Evolutionary conservation across 495 filamentous ascomycete species (phyloP), one percentile per base, ranked within the genome.

Genomic region (Penicillium nucicola): DNA sequence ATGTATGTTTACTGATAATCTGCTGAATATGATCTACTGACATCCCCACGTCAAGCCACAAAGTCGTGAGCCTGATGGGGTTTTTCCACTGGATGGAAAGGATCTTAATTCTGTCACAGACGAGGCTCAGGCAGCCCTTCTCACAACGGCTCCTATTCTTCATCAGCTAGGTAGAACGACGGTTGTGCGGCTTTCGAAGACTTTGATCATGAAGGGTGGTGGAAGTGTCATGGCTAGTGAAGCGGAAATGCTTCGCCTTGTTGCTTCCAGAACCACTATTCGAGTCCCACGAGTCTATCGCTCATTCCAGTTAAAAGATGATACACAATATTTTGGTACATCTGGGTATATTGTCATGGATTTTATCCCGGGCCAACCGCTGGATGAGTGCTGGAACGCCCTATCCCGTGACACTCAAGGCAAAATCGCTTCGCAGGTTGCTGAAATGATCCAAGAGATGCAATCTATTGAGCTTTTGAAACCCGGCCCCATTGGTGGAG

Each of bases 321-420:
- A 61, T 4, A 58, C 53, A 4, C 40, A 64, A 33, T 66, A 61
- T 20, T 60, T 58, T 48, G 57, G n/a, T n/a, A n/a, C n/a, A n/a
- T n/a, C n/a, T n/a, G n/a, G n/a, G n/a, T n/a, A n/a, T n/a, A n/a
- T n/a, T 52, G 48, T 67, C n/a, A 68, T 70, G 61, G 60, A 70
- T 53, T 69, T 55, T 52, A 53, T 70, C 46, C 4, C 45, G 20
- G 61, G 67, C 14, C 19, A 61, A 46, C 37, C 56, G 3, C 56
- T 67, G 35, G 55, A 55, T 37, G 52, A 57, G 22, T 56, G 60
- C 42, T 71, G 61, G 67, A 39, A 45, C 20, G 13, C 23, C 10
- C 55, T 65, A 17, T 47, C 52, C 34, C 15, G 12, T 36, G 44
- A 56, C 10, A n/a, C 25, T 5, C 56, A 62, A 39, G 30, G 51